These are phyloP conservation scores for Starmerella bacillaris DNA, from an alignment of 805 yeast species.

Conservation along the genomic window DNA sequence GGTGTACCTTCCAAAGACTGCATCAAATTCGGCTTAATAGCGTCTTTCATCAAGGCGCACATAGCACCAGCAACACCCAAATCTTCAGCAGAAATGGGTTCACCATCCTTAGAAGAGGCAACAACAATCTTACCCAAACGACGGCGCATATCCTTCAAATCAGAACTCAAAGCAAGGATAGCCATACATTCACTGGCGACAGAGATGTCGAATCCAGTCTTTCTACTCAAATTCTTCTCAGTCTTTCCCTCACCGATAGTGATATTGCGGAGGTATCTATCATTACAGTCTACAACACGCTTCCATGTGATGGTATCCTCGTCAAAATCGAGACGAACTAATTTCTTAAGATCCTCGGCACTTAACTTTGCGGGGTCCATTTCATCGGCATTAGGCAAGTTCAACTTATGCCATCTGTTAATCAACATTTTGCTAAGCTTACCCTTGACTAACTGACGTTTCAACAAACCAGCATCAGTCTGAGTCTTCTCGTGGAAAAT, in stretches of 20 bases:
- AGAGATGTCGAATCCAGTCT: constrained; percentile 86
- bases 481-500: constrained; percentile 89
- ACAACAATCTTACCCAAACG: constrained; percentile 82
- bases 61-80: constrained; percentile 91
- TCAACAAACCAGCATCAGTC: constrained; percentile 58
- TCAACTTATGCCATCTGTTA: constrained; percentile 50
- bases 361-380: constrained; percentile 41
- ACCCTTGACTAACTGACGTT: constrained; percentile 56
- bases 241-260: constrained; percentile 86
- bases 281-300: constrained; percentile 89
- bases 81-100: constrained; percentile 83
- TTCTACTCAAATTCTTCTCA: constrained; percentile 72
- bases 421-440: constrained; percentile 66
- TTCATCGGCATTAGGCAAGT: constrained; percentile 37
- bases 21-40: constrained; percentile 91
- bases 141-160: constrained; percentile 64
- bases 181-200: constrained; percentile 97
- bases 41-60: constrained; percentile 86
- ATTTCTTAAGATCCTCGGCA: constrained; percentile 50
- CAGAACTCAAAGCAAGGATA: constrained; percentile 65
- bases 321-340: constrained; percentile 74
- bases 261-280: constrained; percentile 72
- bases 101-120: constrained; percentile 57
- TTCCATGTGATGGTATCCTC: constrained; percentile 80
- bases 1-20: constrained; percentile 97